Evolutionary conservation across 208 protist genomes (phyloP), one percentile per base, ranked within the genome.

Genomic region (Histomonas meleagridis): DNA sequence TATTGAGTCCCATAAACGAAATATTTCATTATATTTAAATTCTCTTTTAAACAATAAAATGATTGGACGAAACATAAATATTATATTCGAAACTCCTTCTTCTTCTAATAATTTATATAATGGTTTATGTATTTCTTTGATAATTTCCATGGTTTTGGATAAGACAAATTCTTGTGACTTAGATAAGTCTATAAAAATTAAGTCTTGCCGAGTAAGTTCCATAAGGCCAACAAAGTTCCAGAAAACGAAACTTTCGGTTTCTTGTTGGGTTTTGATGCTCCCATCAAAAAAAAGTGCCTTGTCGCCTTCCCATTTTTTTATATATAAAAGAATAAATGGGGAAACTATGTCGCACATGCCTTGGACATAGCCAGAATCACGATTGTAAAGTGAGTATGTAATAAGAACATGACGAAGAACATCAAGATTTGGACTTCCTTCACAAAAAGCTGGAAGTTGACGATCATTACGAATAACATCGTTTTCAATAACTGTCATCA

Each of bases 11-110:
- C 76, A 86, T 16, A 86, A 46, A 4, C 76, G 51, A 32, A 55
- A 49, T 0, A 86, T 46, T 38, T 18, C 9, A 21, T 5, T 2
- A 5, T 55, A 18, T 38, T 46, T 2, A 55, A 86, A 86, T 46
- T 86, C 76, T 55, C 76, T 51, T 28, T 86, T 86, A 28, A 86
- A 86, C 21, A 86, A 55, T 38, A 86, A 38, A 38, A 86, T 32
- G 10, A 86, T 86, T 14, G 43, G 76, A 1, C 76, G 5, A 57
- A 57, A 86, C 32, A 86, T 26, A 28, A 86, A 86, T 38, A 86
- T 16, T 28, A 86, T 55, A 7, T 86, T 40, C 38, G 43, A 18
- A 2, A 86, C 26, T 32, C 38, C 23, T 38, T 86, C 55, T 32
- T 53, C 46, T 43, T 43, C 40, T 5, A 86, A 46, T 46, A 40